Evolutionary conservation across 371 early-diverging fungal species (phyloP), one percentile per base, ranked within the genome.

Genomic region (Umbelopsis sp.): DNA sequence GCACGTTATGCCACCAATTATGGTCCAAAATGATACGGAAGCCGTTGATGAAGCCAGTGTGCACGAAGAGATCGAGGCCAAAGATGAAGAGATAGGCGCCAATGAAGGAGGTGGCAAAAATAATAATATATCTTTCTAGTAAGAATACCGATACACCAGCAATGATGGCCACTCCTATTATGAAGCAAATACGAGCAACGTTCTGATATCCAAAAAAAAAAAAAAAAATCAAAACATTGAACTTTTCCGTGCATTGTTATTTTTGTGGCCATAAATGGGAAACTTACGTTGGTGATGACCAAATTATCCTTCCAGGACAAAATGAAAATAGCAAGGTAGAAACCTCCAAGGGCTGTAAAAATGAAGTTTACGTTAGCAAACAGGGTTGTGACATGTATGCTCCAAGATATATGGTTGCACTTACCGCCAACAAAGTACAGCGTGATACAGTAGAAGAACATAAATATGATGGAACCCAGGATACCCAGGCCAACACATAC

Each of bases 401-500:
- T 4, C 41, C 7, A 41, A 41, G 12, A 1, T 41, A 10, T 41
- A 41, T 1, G 41, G 41, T 12, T 41, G 41, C 7, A 46, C 65
- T 69, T 68, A 67, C 70, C 32, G 0, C 73, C 73, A 0, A 81
- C 22, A 1, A 63, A 35, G 32, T 72, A 76, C 11, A 81, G 35
- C 3, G n/a, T n/a, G 70, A 73, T 57, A 35, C 57, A 57, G 63
- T 73, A 77, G 11, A 81, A 72, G 32, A 74, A 77, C 63, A 74
- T 65, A 38, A 79, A 76, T 9, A 79, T 25, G 3, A 76, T 24
- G 2, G 79, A 77, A 14, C 82, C 82, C 0, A 81, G 44, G 18
- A 81, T 18, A 22, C 82, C 82, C 20, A 81, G 66, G 18, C 82
- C 82, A 38, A 78, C 75, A 46, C 82, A 77, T 63, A 81, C 82